Evolutionary conservation across 148 eudicot species (phyloP), one percentile per base, ranked within the genome.

Genomic region (Cornus florida): DNA sequence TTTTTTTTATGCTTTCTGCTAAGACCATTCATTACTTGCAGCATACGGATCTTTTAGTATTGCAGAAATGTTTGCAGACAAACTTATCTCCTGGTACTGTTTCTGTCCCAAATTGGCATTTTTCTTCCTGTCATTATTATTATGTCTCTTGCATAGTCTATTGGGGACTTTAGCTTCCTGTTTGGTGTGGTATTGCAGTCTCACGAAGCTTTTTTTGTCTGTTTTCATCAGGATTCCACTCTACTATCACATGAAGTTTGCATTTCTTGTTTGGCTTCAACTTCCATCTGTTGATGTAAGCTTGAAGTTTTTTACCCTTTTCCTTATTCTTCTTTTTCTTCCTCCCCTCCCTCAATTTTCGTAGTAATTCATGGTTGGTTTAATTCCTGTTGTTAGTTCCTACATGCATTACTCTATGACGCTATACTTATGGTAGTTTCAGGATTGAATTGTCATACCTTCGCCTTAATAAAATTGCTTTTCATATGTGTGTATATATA

Each of bases 211-310:
- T 74, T 73, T 69, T 67, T 68, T 78, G 46, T 74, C 38, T 77
- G 66, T 24, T 76, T 60, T 85, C 69, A 35, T 81, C 88, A 94
- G 98, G 98, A 81, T 89, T 77, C 98, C 98, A 69, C 80, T 92
- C 60, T 94, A 97, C 86, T 91, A 97, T 86, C 98, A 94, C 64
- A 70, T 91, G 89, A 97, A 97, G 90, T 91, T 97, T 86, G 98
- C 94, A 70, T 97, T 97, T 88, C 95, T 97, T 80, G 91, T 97
- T 62, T 97, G 99, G 99, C 95, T 97, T 86, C 98, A 97, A 82
- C 95, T 97, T 81, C 99, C 99, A 16, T 70, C 93, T 48, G 79
- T 84, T 70, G 83, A 94, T 75, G 99, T 94, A 89, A 90, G 97
- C 79, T 77, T 69, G 59, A 50, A 48, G 24, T 3, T n/a, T 48